These are phyloP conservation scores for Chrysanthemum seticuspe DNA, from an alignment of 129 eudicot genomes.

Conservation along the genomic window DNA sequence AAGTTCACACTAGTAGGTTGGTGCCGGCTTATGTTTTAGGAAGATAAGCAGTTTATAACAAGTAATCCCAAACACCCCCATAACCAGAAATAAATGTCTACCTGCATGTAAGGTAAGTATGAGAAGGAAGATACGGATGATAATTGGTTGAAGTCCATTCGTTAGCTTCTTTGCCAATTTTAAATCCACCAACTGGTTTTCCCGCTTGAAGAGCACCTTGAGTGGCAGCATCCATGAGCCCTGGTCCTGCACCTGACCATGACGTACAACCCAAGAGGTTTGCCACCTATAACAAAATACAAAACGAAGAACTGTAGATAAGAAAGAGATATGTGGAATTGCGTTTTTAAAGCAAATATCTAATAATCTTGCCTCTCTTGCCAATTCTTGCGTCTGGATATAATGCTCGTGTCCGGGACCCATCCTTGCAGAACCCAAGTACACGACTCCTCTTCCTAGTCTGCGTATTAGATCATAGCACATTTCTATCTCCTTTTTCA, in stretches of 20 bases:
- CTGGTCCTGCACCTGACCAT: constrained; percentile 99
- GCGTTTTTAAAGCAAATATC: no score
- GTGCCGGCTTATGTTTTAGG: no score
- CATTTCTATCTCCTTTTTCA: constrained; percentile 78
- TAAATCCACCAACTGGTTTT: constrained; percentile 93
- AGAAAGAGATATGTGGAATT: no score
- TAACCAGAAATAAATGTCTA: constrained; percentile 1
- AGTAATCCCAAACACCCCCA: neutral
- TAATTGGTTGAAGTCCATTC: constrained; percentile 82
- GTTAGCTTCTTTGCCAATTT: constrained; percentile 93
- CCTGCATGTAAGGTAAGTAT: constrained; percentile 95
- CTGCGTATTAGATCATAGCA: constrained; percentile 86
- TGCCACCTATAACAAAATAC: constrained; percentile 50
- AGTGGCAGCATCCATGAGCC: constrained; percentile 97
- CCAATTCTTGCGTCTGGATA: constrained; percentile 57
- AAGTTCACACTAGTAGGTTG: no score
- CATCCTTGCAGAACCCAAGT: constrained; percentile 90
- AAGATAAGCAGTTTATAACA: no score
- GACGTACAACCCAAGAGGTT: constrained; percentile 77
- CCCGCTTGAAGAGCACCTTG: constrained; percentile 92
- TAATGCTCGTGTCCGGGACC: constrained; percentile 80
- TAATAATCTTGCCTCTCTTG: constrained; percentile 54
- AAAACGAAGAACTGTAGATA: neutral
- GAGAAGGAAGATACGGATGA: constrained; percentile 82
- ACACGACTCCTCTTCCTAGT: constrained; percentile 91